Conservation (phyloP, 2,329 filamentous ascomycete genomes). For the Pestalotiopsis sp. region DNA sequence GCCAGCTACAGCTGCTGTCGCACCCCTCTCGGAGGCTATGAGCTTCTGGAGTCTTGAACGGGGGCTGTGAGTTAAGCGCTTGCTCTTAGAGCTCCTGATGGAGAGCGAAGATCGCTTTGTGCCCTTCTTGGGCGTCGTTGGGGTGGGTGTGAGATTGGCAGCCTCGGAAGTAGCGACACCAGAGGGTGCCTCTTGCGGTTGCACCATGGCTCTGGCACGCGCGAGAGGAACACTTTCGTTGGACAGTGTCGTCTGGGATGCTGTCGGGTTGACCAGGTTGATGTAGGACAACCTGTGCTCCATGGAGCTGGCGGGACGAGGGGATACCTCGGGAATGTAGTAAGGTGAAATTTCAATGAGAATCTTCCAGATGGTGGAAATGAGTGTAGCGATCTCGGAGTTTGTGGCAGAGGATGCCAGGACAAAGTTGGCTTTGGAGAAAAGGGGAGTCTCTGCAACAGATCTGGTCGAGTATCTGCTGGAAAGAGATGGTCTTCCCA, state of each 20-base stretch:
- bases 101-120: conserved; percentile 23
- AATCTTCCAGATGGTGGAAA: conserved; percentile 53
- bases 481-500: conserved; percentile 26
- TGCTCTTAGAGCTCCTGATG: conserved; percentile 22
- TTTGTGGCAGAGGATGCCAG: conserved; percentile 57
- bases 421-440: conserved; percentile 58
- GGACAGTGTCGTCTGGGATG: conserved; percentile 15
- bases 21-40: conserved; percentile 19
- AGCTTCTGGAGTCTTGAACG: conserved; percentile 28
- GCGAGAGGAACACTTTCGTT: conserved; percentile 22
- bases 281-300: conserved; percentile 8
- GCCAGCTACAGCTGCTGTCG: background rate
- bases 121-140: background rate
- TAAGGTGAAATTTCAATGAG: conserved; percentile 46
- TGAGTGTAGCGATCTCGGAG: conserved; percentile 54
- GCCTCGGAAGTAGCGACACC: conserved; percentile 13
- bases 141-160: conserved; percentile 5
- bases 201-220: conserved; percentile 25
- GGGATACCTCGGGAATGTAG: conserved; percentile 43
- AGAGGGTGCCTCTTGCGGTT: conserved; percentile 15
- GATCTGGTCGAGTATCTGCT: conserved; percentile 24
- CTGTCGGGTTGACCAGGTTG: conserved; percentile 15
- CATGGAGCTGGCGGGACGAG: conserved; percentile 5
- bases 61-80: conserved; percentile 32
- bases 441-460: conserved; percentile 27